Base-by-base conservation (phyloP, 2,329 filamentous ascomycete genomes). In the Epichloe glyceriae region DNA sequence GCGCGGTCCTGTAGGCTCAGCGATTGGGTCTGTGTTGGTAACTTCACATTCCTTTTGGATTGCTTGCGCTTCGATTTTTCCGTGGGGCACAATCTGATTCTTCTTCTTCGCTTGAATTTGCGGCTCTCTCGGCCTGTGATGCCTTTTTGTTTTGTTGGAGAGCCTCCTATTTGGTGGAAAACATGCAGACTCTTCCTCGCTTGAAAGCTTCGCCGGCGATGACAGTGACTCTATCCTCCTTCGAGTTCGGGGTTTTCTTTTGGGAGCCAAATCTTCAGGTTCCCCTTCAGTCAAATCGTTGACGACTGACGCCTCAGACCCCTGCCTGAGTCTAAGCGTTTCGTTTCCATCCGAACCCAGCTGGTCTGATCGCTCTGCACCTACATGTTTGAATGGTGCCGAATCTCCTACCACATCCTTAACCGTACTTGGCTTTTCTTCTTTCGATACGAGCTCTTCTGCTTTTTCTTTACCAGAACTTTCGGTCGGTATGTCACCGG, bases 1-100 rank as follows among this genome's bases (percentile, higher is more conserved):
- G 8, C 65, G 65, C 11, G 70, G 70, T 2, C 61, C 62, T 19
- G 46, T 41, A n/a, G 10, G 48, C 33, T n/a, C 42, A 20, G 37
- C n/a, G 4, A 33, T 4, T 41, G 38, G 19, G 19, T 45, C 33
- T 26, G 33, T 20, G 14, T 3, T 20, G 15, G 37, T n/a, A 3
- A 17, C 15, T 5, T 46, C 43, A 14, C 19, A 5, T 11, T 44
- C n/a, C 3, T 42, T 22, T 47, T 34, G 8, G n/a, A 34, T 34
- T 35, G 39, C 12, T 20, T 34, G 19, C 43, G 43, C 19, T 37
- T 47, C 7, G 17, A 5, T 19, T 40, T 42, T 43, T 50, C 3
- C 47, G 38, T 20, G 50, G 37, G 2, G 37, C 17, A 14, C 45
- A 26, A 14, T 47, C 47, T 15, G 47, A 26, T 34, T 44, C 47